phyloP scores from a whole-genome alignment of 2,329 filamentous ascomycete genomes.

The Curvularia eragrostidis region DNA sequence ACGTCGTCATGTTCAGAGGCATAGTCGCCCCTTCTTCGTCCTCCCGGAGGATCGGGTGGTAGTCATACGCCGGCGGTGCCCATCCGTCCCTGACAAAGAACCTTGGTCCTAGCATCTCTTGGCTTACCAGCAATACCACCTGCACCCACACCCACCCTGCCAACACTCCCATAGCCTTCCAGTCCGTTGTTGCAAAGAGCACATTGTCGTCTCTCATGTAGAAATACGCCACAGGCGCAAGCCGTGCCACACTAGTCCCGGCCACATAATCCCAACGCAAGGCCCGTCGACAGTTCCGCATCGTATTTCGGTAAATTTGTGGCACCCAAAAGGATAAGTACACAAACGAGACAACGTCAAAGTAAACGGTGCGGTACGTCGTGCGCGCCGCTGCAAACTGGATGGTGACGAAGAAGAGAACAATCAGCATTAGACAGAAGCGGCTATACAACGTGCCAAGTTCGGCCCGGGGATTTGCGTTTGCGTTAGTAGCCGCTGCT shows the following conservation, averaged over 20 bases:
- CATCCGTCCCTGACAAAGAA: slow-evolving; percentile 77
- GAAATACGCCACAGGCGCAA: slow-evolving; percentile 85
- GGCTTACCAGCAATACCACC: slow-evolving; percentile 75
- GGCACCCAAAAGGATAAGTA: slow-evolving; percentile 94
- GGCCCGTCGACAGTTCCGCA: slow-evolving; percentile 89
- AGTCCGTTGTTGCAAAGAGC: slow-evolving; percentile 75
- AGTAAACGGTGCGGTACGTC: slow-evolving; percentile 61
- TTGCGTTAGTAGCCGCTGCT: slow-evolving; percentile 24
- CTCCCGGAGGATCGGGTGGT: slow-evolving; percentile 86
- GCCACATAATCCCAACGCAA: slow-evolving; percentile 90
- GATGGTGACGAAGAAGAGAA: slow-evolving; percentile 64
- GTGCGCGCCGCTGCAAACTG: slow-evolving; percentile 65
- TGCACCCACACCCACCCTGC: slow-evolving; percentile 88
- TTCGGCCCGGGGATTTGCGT: slow-evolving; percentile 50
- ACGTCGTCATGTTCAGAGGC: slow-evolving; percentile 70
- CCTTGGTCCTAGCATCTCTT: slow-evolving; percentile 86
- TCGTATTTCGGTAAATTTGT: slow-evolving; percentile 88
- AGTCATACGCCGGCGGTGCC: slow-evolving; percentile 82
- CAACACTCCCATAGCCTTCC: slow-evolving; percentile 67
- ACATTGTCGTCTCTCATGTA: slow-evolving; percentile 81
- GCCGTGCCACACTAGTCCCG: slow-evolving; percentile 79
- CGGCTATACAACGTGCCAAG: slow-evolving; percentile 66
- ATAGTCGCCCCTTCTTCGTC: slow-evolving; percentile 79
- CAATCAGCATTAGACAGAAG: slow-evolving; percentile 67
- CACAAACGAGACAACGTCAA: slow-evolving; percentile 68